phyloP scores from a whole-genome alignment of 345 rosid species.

The Pseudoturritis turrita region DNA sequence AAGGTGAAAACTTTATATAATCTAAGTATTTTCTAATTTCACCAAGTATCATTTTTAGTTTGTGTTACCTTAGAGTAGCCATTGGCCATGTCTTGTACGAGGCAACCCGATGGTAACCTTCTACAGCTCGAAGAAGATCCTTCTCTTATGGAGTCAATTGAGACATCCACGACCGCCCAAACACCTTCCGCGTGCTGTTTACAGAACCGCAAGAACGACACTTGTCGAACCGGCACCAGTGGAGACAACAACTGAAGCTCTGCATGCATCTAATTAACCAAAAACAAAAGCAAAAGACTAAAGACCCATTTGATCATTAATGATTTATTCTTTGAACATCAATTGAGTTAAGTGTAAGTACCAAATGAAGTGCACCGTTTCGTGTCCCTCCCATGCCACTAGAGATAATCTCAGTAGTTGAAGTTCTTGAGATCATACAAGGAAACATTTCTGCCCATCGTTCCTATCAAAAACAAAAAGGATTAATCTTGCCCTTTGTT shows the following conservation, averaged over 20 bases:
- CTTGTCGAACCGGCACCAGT: constrained; percentile 86
- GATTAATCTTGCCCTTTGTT: neutral
- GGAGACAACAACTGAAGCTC: constrained; percentile 92
- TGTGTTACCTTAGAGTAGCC: constrained; percentile 83
- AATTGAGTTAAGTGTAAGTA: neutral
- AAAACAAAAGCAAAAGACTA: neutral
- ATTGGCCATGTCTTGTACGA: constrained; percentile 95
- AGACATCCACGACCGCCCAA: constrained; percentile 97
- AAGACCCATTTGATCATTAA: neutral
- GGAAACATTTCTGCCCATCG: constrained; percentile 99
- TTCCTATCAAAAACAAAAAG: constrained; percentile 37
- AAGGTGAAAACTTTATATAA: neutral
- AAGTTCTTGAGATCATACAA: constrained; percentile 67
- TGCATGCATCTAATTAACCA: constrained; percentile 69
- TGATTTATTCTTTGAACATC: no score
- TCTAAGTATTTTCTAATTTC: neutral
- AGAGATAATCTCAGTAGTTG: constrained; percentile 74
- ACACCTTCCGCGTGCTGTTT: constrained; percentile 91
- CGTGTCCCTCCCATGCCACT: constrained; percentile 87
- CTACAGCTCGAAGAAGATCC: constrained; percentile 49
- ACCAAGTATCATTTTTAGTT: neutral
- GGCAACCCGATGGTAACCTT: constrained; percentile 97
- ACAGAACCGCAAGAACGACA: constrained; percentile 82
- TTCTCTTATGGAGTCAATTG: constrained; percentile 59
- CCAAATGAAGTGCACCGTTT: constrained; percentile 92